Evolutionary conservation across 1,139 yeast genomes (phyloP), one percentile per base, ranked within the genome.

Genomic region (Sugiyamaella paludigena): DNA sequence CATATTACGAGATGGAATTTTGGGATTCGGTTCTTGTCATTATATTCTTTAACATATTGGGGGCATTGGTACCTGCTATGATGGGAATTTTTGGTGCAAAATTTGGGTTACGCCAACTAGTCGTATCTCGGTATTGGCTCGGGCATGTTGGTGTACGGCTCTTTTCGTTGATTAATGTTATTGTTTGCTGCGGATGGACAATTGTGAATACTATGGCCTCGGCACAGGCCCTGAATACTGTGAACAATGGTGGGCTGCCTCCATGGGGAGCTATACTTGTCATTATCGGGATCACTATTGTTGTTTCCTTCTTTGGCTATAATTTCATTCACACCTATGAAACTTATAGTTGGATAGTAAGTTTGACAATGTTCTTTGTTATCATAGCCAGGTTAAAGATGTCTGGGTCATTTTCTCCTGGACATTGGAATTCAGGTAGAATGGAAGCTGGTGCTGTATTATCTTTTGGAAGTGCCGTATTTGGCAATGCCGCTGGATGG

Each of bases 151-250:
- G 86, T 44, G 83, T 86, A 69, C 78, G 95, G 66, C 74, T 89
- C 51, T 86, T 89, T 63, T 84, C 95, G 13, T 67, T 84, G 38
- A 75, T 89, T 62, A 89, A 89, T 65, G 79, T 83, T 61, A 69
- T 89, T 61, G 94, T 96, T n/a, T 87, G 96, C 77, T 79, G 89
- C 55, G 97, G 97, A 57, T 89, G 97, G 97, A 89, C 95, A 69
- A 87, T 95, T 13, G 94, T 88, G 41, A 91, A 89, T 70, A 86
- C 88, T 56, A 87, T 89, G 80, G 85, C 89, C 27, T 82, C 94
- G 31, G 95, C 96, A 24, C 95, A 87, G 66, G 74, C 89, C 63
- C 75, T 89, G 58, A 83, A 84, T 69, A 81, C 86, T 66, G 83
- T 88, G 55, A 87, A 87, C 69, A 72, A 78, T 61, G 71, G 73